phyloP scores from a whole-genome alignment of 192 early-diverging fungal genomes.

The Helicostylum pulchrum region DNA sequence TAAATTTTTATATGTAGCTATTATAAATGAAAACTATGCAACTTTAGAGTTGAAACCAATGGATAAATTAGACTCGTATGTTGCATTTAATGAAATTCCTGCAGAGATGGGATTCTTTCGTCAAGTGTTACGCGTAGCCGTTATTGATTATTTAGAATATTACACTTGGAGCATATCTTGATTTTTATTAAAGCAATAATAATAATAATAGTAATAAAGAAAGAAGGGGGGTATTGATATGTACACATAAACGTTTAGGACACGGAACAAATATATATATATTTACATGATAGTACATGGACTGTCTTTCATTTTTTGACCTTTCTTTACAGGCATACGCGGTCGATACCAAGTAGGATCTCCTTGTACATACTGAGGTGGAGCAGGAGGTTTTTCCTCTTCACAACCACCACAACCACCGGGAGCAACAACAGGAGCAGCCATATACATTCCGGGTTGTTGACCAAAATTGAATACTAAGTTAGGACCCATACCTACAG shows the following conservation, averaged over 20 bases:
- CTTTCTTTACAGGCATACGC: background rate
- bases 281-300: constrained; percentile 10
- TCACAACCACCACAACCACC: background rate
- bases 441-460: background rate
- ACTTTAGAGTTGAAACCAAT: constrained; percentile 23
- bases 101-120: constrained; percentile 37
- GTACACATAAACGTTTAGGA: background rate
- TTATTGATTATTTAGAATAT: constrained; percentile 25
- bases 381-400: background rate
- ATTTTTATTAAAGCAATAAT: too few species aligned
- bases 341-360: constrained; percentile 9
- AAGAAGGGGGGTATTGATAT: background rate
- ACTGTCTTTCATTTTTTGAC: background rate
- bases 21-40: constrained; percentile 32
- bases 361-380: constrained; percentile 2
- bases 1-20: constrained; percentile 4
- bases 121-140: constrained; percentile 23
- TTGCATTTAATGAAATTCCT: constrained; percentile 28
- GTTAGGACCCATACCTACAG: constrained; percentile 11
- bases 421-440: background rate
- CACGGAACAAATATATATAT: background rate
- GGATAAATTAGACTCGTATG: constrained; percentile 15
- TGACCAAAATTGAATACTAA: constrained; percentile 5
- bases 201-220: background rate
- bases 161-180: constrained; percentile 6